A percentile compares a stretch with the other conserved stretches of the same genome.
phyloP scores from a whole-genome alignment of 2,329 filamentous ascomycete species.

The Furcasterigmium furcatum region DNA sequence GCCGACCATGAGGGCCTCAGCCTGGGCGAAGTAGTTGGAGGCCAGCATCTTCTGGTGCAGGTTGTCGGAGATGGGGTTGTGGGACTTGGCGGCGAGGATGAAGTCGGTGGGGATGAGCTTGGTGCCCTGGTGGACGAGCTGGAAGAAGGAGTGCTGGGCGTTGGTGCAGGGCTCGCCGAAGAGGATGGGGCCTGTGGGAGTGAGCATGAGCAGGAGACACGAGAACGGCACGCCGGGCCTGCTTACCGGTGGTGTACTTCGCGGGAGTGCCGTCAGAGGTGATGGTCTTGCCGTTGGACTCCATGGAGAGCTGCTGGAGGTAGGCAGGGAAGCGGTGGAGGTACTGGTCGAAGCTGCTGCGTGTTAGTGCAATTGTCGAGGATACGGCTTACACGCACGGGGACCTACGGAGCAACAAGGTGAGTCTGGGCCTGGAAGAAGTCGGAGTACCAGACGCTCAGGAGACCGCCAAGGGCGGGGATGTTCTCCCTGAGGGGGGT shows the following conservation, averaged over 20 bases:
- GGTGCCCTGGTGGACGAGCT: slow-evolving; percentile 97
- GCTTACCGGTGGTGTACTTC: slow-evolving; percentile 84
- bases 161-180: slow-evolving; percentile 99
- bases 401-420: slow-evolving; percentile 83
- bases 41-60: slow-evolving; percentile 96
- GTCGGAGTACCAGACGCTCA: slow-evolving; percentile 98
- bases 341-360: slow-evolving; percentile 87
- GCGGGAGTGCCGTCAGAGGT: slow-evolving; percentile 85
- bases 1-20: slow-evolving; percentile 87
- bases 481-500: slow-evolving; percentile 94
- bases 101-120: slow-evolving; percentile 99
- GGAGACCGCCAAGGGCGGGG: slow-evolving; percentile 82
- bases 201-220: background rate
- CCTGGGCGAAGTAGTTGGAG: slow-evolving; percentile 88
- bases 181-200: slow-evolving; percentile 66
- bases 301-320: slow-evolving; percentile 98
- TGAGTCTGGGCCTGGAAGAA: slow-evolving; percentile 99
- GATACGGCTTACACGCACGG: no score
- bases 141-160: slow-evolving; percentile 99
- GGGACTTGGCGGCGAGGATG: slow-evolving; percentile 91
- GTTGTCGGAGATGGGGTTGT: slow-evolving; percentile 91
- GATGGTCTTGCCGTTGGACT: slow-evolving; percentile 98
- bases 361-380: no score
- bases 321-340: slow-evolving; percentile 98
- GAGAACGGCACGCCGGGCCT: background rate